Conservation (phyloP, 257 asterid genomes). For the Solanum ossicruentum region DNA sequence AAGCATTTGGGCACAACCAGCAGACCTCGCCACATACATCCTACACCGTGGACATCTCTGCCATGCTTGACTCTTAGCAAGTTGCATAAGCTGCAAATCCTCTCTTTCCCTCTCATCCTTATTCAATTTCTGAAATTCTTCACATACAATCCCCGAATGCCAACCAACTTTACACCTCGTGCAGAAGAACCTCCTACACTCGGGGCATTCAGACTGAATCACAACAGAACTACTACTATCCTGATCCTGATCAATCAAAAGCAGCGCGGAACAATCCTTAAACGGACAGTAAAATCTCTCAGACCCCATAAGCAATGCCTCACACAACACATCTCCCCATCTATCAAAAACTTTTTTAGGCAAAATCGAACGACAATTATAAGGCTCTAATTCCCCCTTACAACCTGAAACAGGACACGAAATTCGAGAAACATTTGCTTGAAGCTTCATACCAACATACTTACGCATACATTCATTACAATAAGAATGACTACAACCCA, state of each 20-base stretch:
- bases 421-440: conserved; percentile 22
- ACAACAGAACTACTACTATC: not conserved
- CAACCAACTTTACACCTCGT: conserved; percentile 44
- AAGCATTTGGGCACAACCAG: conserved; percentile 2
- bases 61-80: conserved; percentile 10
- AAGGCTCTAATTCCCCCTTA: conserved; percentile 40
- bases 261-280: conserved; percentile 45
- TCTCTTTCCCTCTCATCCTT: conserved; percentile 4
- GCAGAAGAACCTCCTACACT: conserved; percentile 50
- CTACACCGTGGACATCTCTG: conserved; percentile 16
- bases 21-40: conserved; percentile 1
- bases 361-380: conserved; percentile 38
- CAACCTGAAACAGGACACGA: conserved; percentile 44
- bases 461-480: conserved; percentile 32
- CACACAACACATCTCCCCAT: conserved; percentile 68
- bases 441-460: conserved; percentile 41
- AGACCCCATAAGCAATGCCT: conserved; percentile 31
- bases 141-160: conserved; percentile 37
- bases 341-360: conserved; percentile 52
- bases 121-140: conserved; percentile 27
- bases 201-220: conserved; percentile 34
- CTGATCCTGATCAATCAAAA: conserved; percentile 25
- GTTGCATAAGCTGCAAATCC: conserved; percentile 8
- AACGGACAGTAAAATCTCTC: conserved; percentile 54
- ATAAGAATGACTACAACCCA: conserved; percentile 36